Base-by-base conservation (phyloP, 2,329 filamentous ascomycete species). In the Ilyonectria robusta region DNA sequence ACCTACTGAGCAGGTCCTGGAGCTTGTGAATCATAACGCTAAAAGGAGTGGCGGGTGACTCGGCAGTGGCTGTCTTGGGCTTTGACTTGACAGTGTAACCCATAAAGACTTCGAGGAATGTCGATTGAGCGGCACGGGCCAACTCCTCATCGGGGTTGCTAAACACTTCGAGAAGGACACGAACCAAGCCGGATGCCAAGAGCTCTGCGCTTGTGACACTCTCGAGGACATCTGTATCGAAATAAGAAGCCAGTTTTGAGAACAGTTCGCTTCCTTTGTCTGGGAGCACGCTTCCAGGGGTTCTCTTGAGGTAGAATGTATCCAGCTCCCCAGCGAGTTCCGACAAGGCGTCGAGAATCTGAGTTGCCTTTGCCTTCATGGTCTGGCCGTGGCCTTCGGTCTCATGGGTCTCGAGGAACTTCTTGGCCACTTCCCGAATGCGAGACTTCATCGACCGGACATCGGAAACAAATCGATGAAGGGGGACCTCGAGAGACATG, bases 191-290 rank as follows among this genome's bases (percentile, higher is more conserved):
- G 2, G 96, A 98, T 33, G 93, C 94, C 59, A 98, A 88, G 35
- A 99, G 84, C 78, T 99, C 96, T 54, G 95, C 95, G 80, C 96
- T 99, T 1, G 96, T 99, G 59, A 98, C 95, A 78, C 94, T 97
- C 77, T 97, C 93, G 60, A 97, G 81, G 1, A 96, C 92, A 80
- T 98, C 93, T 0, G 92, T 91, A 75, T 97, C 92, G 74, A 99
- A 99, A 77, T 96, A 95, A 3, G 88, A 87, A 1, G 94, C 94
- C 65, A 99, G 84, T 57, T 87, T 89, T 35, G 86, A 84, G 81
- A 98, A 98, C 0, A 97, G 84, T 2, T 86, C 83, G 35, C 86
- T 84, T 11, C 93, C 94, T 46, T 88, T 81, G 21, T 84, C 81
- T 1, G 82, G 77, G 5, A 81, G 78, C 11, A 84, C 74, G 48